Conservation (phyloP, 805 yeast species). For the Monosporozyma servazzii region DNA sequence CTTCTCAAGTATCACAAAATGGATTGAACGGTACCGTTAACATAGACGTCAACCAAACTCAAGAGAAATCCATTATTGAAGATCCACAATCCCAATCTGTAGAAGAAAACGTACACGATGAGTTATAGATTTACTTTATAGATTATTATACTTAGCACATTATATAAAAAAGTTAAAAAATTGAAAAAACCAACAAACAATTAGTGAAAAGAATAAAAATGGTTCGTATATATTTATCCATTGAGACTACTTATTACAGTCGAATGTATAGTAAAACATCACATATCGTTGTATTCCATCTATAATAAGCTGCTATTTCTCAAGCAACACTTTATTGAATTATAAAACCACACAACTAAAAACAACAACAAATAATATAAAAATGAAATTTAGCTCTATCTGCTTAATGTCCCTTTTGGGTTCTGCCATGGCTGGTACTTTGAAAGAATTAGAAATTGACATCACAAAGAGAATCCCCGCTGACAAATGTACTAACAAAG, state of each 20-base stretch:
- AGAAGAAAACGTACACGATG: conserved; percentile 4
- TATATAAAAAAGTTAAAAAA: neutral
- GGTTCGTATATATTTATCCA: too few species aligned
- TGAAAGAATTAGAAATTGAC: conserved; percentile 31
- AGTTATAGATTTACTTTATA: conserved; percentile 5
- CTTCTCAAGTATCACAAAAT: neutral
- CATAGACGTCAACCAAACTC: neutral
- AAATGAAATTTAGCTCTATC: conserved; percentile 4
- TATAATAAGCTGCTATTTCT: too few species aligned
- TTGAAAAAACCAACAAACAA: too few species aligned
- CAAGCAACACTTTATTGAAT: neutral
- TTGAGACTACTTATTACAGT: too few species aligned
- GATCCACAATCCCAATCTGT: neutral
- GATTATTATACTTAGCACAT: neutral
- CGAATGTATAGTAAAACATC: too few species aligned
- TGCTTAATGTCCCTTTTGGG: conserved; percentile 3
- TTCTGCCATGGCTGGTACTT: conserved; percentile 16
- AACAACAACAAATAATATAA: neutral
- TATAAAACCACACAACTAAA: neutral
- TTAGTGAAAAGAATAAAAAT: too few species aligned
- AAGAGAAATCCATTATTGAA: neutral
- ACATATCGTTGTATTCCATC: too few species aligned
- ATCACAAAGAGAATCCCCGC: conserved; percentile 40
- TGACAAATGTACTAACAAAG: conserved; percentile 45
- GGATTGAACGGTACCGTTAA: neutral